Evolutionary conservation across 768 basidiomycete species (phyloP).

Genomic region (Suillus alpinus): DNA sequence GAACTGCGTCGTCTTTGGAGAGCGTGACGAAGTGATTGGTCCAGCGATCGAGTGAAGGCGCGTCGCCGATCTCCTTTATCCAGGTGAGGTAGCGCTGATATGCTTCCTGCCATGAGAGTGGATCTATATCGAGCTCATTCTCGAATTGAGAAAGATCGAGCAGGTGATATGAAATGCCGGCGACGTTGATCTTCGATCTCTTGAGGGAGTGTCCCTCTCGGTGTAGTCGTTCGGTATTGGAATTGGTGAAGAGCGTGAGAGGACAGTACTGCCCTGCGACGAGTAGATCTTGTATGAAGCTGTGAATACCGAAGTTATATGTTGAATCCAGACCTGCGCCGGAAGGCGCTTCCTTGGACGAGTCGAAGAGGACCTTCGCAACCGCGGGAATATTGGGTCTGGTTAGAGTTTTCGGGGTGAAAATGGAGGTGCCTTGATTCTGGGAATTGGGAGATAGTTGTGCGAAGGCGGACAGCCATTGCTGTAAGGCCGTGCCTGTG

Average conservation of each 20-base stretch:
- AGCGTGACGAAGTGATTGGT: not conserved
- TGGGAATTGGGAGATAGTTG: no score
- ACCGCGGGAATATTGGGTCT: no score
- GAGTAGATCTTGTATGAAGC: no score
- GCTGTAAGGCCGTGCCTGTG: no score
- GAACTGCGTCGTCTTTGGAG: not conserved
- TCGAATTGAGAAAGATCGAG: not conserved
- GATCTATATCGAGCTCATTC: not conserved
- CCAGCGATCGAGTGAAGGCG: rapidly evolving
- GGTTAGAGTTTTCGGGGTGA: no score
- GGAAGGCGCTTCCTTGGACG: not conserved
- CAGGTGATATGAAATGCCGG: not conserved
- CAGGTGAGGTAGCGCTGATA: not conserved
- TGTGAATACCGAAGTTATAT: no score
- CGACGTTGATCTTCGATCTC: not conserved
- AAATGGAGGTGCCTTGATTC: no score
- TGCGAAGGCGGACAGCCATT: no score
- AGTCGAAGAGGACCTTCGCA: no score
- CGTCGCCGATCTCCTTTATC: not conserved
- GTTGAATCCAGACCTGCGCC: not conserved
- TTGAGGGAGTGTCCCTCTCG: not conserved
- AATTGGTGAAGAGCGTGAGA: not conserved
- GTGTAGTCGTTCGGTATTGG: not conserved
- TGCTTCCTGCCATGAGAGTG: not conserved
- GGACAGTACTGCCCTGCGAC: not conserved